Base-by-base conservation (phyloP, 192 early-diverging fungal species). In the Coemansia sp. region DNA sequence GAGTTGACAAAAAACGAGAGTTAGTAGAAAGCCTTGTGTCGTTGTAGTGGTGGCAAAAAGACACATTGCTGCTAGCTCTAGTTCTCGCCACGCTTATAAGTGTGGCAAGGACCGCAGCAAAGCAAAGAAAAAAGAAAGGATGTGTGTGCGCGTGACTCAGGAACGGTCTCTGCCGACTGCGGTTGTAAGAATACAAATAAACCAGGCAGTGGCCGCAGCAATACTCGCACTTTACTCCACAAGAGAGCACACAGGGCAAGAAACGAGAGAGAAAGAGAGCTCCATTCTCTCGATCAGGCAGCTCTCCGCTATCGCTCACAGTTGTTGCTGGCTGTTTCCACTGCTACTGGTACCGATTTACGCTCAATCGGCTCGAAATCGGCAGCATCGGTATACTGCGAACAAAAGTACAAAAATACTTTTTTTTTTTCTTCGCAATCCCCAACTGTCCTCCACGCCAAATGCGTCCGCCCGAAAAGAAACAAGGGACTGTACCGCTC, bases 131-230 rank as follows among this genome's bases (percentile, higher is more conserved):
- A 11, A 29, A 29, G 27, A 3, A 14, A 55, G 27, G 51, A 55
- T 55, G 51, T 25, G 25, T 10, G 51, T 15, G 51, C 51, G 27
- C 27, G 51, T 55, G 51, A 31, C 14, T 55, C 51, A 29, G 25
- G 51, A 55, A 55, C 51, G 51, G 51, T 55, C 51, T 55, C 27
- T 55, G 51, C 12, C 51, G 11, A 29, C 51, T 55, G 51, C 51
- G 25, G 51, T 55, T 5, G 51, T 55, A 48, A 48, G 46, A 23
- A n/a, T 48, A 10, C n/a, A 48, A 48, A 48, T 7, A 48, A 29
- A 29, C 5, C 51, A 31, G 23, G 23, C 25, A 23, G 27, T 53
- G 23, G 51, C 51, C 51, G 51, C 51, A 55, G 51, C 51, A 27
- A 51, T 8, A 21, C 45, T n/a, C 45, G 12, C 50, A 4, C 21